Evolutionary conservation across 169 alveolate genomes (phyloP).

Genomic region (Plasmodium adleri): DNA sequence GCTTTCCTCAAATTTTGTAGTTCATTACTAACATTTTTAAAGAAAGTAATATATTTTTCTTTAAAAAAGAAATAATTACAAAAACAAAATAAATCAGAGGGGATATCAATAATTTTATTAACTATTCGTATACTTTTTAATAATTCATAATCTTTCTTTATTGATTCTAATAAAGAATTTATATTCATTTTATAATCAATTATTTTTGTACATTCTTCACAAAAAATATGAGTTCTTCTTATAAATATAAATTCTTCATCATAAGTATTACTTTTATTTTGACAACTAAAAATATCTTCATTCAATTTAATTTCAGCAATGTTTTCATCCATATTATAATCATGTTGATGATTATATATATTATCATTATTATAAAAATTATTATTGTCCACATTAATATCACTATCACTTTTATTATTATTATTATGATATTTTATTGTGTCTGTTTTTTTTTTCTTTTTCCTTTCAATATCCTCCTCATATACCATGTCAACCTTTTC

Average conservation of each 20-base stretch:
- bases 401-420: background rate
- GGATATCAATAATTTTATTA: conserved; percentile 11
- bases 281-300: background rate
- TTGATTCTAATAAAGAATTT: conserved; percentile 10
- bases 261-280: background rate
- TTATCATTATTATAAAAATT: background rate
- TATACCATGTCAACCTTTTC: background rate
- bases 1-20: conserved; percentile 30
- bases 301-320: too few relatives aligned
- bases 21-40: conserved; percentile 41
- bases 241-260: conserved; percentile 30
- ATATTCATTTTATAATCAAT: conserved; percentile 27
- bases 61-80: conserved; percentile 75
- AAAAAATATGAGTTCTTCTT: conserved; percentile 61
- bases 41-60: conserved; percentile 46
- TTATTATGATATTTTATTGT: background rate
- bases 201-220: conserved; percentile 36
- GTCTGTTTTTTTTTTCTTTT: background rate
- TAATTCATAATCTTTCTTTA: conserved; percentile 50
- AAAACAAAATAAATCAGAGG: conserved; percentile 25
- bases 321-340: too few relatives aligned
- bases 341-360: background rate
- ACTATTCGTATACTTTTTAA: conserved; percentile 23
- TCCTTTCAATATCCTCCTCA: background rate
- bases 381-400: background rate